Evolutionary conservation across 805 yeast species (phyloP).

Genomic region (Yarrowia porcina): DNA sequence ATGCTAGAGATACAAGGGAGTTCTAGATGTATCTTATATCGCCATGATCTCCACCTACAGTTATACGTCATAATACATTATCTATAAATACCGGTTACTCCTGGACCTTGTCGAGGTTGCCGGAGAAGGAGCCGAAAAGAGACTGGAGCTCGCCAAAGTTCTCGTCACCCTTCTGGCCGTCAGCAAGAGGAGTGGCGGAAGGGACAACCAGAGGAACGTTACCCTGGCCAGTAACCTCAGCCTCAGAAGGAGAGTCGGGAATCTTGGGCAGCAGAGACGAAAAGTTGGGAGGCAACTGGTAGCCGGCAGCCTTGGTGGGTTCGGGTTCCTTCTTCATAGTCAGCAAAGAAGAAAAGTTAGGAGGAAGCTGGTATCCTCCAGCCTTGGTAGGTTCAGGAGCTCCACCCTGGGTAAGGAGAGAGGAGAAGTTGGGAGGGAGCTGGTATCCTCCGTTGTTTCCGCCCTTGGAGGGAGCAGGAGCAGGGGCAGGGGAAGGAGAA

Average conservation of each 20-base stretch:
- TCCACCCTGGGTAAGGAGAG: not conserved
- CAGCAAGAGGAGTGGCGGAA: slow-evolving; percentile 6
- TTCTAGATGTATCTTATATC: no score
- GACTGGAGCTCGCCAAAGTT: slow-evolving; percentile 17
- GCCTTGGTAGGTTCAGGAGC: no score
- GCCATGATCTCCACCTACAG: no score
- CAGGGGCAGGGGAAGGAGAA: not conserved
- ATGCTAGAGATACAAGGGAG: no score
- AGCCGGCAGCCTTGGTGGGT: slow-evolving; percentile 21
- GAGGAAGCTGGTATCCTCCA: slow-evolving; percentile 17
- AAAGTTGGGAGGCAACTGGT: slow-evolving; percentile 19
- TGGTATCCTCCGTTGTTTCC: slow-evolving; percentile 10
- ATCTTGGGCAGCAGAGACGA: slow-evolving; percentile 1
- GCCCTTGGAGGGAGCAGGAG: not conserved
- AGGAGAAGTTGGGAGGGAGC: slow-evolving; percentile 19
- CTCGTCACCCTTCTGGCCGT: slow-evolving; percentile 4
- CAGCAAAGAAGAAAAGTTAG: slow-evolving; percentile 12
- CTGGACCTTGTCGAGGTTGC: slow-evolving; percentile 18
- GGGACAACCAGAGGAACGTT: not conserved
- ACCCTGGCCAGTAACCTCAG: not conserved
- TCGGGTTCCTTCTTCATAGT: slow-evolving; percentile 25
- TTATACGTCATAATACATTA: no score
- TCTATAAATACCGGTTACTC: slow-evolving; percentile 17
- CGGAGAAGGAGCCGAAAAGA: slow-evolving; percentile 16
- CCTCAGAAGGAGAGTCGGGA: slow-evolving; percentile 7